phyloP scores from a whole-genome alignment of 2,329 filamentous ascomycete genomes.

The Xylaria sp. region DNA sequence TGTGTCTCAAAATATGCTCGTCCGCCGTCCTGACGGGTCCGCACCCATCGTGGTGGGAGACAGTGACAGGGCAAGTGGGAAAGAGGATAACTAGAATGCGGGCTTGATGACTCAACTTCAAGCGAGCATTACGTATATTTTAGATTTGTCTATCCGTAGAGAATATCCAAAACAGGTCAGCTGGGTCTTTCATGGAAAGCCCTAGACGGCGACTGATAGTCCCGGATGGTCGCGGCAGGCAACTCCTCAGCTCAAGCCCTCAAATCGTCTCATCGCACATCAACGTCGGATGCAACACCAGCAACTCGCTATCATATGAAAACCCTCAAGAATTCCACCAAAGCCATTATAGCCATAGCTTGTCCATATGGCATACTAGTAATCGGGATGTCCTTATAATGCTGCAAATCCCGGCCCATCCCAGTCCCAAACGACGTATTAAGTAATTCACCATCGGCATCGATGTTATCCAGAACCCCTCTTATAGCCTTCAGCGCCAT shows the following conservation, averaged over 20 bases:
- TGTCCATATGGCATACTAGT: slow-evolving; percentile 89
- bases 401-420: slow-evolving; percentile 78
- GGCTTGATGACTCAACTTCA: too few species aligned
- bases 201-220: not conserved
- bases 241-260: not conserved
- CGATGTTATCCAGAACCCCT: slow-evolving; percentile 74
- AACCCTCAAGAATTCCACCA: slow-evolving; percentile 77
- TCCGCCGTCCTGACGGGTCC: too few species aligned
- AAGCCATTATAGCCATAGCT: slow-evolving; percentile 84
- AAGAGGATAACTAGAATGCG: too few species aligned
- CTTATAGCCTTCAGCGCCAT: slow-evolving; percentile 73
- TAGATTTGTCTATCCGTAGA: not conserved
- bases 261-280: not conserved
- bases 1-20: too few species aligned
- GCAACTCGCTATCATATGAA: slow-evolving; percentile 53
- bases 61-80: too few species aligned
- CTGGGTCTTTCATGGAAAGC: not conserved
- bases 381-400: slow-evolving; percentile 79
- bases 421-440: slow-evolving; percentile 83
- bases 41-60: too few species aligned
- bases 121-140: not conserved
- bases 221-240: not conserved
- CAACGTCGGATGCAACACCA: not conserved
- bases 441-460: slow-evolving; percentile 73
- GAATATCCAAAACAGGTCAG: not conserved